Evolutionary conservation across 805 yeast species (phyloP).

Genomic region (Kodamaea kaohsiungensis): DNA sequence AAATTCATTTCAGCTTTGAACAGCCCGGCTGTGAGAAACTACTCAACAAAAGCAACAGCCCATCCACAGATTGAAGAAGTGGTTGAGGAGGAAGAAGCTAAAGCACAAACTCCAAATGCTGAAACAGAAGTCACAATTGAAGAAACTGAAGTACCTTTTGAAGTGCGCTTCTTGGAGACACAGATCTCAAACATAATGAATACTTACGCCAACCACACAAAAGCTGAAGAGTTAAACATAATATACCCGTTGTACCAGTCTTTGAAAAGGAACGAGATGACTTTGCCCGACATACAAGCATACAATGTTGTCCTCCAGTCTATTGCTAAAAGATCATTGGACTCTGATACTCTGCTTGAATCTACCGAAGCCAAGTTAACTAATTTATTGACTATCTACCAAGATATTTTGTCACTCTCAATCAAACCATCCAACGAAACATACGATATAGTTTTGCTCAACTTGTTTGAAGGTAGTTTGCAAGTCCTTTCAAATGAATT

Average conservation of each 20-base stretch:
- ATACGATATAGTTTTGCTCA: conserved; percentile 49
- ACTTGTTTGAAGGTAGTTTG: conserved; percentile 52
- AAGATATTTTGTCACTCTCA: conserved; percentile 52
- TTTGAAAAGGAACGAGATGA: conserved; percentile 35
- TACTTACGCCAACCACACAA: conserved; percentile 16
- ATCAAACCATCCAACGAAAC: conserved; percentile 59
- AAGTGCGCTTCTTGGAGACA: conserved; percentile 18
- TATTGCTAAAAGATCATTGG: conserved; percentile 49
- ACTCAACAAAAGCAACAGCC: conserved; percentile 8
- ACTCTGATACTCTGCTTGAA: conserved; percentile 25
- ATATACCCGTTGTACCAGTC: conserved; percentile 44
- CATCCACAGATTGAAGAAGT: conserved; percentile 3
- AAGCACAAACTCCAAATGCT: not conserved
- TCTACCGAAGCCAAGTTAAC: conserved; percentile 63
- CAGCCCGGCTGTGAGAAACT: conserved; percentile 15
- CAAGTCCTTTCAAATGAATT: conserved; percentile 2
- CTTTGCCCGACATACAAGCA: conserved; percentile 49
- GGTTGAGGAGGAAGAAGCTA: not conserved
- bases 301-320: conserved; percentile 60
- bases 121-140: conserved; percentile 7
- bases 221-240: conserved; percentile 28
- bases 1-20: conserved; percentile 23
- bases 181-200: conserved; percentile 22
- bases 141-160: conserved; percentile 15
- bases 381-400: conserved; percentile 63